A percentile compares a stretch with the other conserved stretches of the same genome.
These are phyloP conservation scores for Colletotrichum sp. DNA, from an alignment of 2,329 filamentous ascomycete genomes.

Conservation along the genomic window DNA sequence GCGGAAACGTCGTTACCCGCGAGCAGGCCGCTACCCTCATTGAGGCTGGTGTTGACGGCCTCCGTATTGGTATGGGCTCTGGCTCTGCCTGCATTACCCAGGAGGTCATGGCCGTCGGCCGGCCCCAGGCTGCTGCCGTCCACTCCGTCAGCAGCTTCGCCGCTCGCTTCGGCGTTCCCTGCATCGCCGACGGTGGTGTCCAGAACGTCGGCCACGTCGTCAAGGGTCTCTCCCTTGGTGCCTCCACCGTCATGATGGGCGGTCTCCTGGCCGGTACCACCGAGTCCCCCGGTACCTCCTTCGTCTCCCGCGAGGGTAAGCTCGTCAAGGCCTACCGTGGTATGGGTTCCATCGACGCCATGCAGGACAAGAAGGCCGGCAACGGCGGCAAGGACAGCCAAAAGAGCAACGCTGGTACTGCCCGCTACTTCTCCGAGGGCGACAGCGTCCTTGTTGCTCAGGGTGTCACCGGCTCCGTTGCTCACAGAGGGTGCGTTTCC, in stretches of 20 bases:
- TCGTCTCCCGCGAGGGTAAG: constrained; percentile 94
- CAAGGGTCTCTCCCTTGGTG: constrained; percentile 94
- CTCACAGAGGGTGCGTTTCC: constrained; percentile 68
- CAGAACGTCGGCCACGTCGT: constrained; percentile 99
- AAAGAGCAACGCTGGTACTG: constrained; percentile 91
- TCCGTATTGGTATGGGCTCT: constrained; percentile 98
- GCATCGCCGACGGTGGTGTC: constrained; percentile 96
- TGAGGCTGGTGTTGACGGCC: constrained; percentile 90
- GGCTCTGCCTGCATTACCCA: constrained; percentile 98
- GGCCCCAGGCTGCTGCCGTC: constrained; percentile 92
- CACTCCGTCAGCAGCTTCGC: constrained; percentile 90
- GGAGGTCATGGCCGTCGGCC: constrained; percentile 98
- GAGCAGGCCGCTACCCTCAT: constrained; percentile 95
- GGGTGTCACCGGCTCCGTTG: constrained; percentile 88
- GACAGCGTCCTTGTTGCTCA: constrained; percentile 95
- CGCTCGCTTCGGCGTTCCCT: constrained; percentile 91
- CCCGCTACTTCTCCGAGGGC: constrained; percentile 97
- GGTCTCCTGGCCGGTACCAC: constrained; percentile 96
- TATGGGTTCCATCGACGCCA: constrained; percentile 98
- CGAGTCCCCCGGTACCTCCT: constrained; percentile 95
- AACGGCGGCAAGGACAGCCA: constrained; percentile 73
- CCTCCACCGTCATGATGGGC: constrained; percentile 98
- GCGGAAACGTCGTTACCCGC: constrained; percentile 96
- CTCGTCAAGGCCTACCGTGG: constrained; percentile 99
- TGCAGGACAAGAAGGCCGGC: constrained; percentile 98